Evolutionary conservation across 2,329 filamentous ascomycete species (phyloP).

Genomic region (Xylogone sp.): DNA sequence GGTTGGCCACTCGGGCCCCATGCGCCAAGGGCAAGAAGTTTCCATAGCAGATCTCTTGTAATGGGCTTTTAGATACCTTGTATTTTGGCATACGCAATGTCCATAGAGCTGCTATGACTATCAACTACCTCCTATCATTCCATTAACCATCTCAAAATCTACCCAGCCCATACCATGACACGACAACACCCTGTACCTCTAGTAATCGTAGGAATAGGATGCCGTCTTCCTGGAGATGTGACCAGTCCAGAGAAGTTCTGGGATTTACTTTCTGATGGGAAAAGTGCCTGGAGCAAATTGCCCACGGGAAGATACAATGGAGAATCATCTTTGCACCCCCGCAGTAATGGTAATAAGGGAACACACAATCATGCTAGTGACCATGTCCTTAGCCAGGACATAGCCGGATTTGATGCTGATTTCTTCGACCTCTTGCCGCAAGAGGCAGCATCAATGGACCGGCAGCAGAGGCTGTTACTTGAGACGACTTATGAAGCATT

Average conservation of each 20-base stretch:
- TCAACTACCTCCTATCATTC: too few relatives aligned
- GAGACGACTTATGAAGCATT: constrained; percentile 64
- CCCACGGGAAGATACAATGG: constrained; percentile 40
- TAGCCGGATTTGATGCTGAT: constrained; percentile 32
- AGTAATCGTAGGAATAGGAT: constrained; percentile 31
- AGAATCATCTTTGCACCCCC: constrained; percentile 48
- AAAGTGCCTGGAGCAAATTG: constrained; percentile 19
- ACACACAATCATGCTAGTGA: constrained; percentile 7
- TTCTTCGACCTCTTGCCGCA: constrained; percentile 35
- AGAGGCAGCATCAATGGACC: constrained; percentile 35
- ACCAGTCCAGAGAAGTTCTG: constrained; percentile 31
- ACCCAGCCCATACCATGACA: too few relatives aligned
- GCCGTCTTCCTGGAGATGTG: constrained; percentile 29
- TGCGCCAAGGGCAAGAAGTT: too few relatives aligned
- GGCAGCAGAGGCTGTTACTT: constrained; percentile 37
- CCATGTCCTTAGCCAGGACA: constrained; percentile 29
- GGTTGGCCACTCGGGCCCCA: too few relatives aligned
- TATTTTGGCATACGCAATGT: too few relatives aligned
- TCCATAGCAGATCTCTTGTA: too few relatives aligned
- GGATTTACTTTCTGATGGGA: constrained; percentile 26
- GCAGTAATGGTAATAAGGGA: constrained; percentile 32
- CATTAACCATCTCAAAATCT: too few relatives aligned
- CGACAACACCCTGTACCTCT: constrained; percentile 20
- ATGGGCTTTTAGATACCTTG: too few relatives aligned
- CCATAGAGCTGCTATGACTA: too few relatives aligned